Conservation (phyloP, 257 asterid genomes). For the Linaria vulgaris region DNA sequence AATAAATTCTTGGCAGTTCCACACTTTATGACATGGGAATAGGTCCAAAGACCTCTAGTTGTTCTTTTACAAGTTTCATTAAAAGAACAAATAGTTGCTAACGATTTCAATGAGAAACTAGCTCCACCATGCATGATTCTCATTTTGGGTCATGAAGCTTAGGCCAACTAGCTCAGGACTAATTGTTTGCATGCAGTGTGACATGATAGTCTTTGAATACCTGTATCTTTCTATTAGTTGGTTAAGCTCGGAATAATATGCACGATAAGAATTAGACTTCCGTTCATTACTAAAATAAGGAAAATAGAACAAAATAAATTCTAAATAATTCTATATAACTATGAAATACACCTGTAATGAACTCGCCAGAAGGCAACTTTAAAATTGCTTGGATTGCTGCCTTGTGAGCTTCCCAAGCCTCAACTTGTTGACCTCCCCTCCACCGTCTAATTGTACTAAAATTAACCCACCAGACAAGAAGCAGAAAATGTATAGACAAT, state of each 20-base stretch:
- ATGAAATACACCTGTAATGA: slow-evolving; percentile 68
- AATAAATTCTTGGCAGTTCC: slow-evolving; percentile 1
- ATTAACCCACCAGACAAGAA: slow-evolving; percentile 22
- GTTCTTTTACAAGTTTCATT: not conserved
- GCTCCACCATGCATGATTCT: not conserved
- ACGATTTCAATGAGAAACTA: not conserved
- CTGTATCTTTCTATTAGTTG: not conserved
- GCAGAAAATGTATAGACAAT: slow-evolving; percentile 22
- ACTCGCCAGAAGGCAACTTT: slow-evolving; percentile 87
- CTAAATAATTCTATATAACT: not conserved
- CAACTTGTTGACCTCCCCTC: slow-evolving; percentile 81
- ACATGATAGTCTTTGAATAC: no score
- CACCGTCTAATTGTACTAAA: slow-evolving; percentile 83
- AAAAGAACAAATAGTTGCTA: not conserved
- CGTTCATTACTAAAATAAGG: slow-evolving; percentile 8
- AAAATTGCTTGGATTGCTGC: slow-evolving; percentile 78
- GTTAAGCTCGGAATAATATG: not conserved
- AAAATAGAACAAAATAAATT: slow-evolving; percentile 2
- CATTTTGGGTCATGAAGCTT: no score
- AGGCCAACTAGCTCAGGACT: no score
- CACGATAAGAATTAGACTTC: not conserved
- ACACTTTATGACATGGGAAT: not conserved
- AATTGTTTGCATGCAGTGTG: no score
- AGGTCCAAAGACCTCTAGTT: slow-evolving; percentile 9
- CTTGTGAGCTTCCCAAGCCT: slow-evolving; percentile 84